Base-by-base conservation (phyloP, 306 rosid species). In the Fagus sylvatica region DNA sequence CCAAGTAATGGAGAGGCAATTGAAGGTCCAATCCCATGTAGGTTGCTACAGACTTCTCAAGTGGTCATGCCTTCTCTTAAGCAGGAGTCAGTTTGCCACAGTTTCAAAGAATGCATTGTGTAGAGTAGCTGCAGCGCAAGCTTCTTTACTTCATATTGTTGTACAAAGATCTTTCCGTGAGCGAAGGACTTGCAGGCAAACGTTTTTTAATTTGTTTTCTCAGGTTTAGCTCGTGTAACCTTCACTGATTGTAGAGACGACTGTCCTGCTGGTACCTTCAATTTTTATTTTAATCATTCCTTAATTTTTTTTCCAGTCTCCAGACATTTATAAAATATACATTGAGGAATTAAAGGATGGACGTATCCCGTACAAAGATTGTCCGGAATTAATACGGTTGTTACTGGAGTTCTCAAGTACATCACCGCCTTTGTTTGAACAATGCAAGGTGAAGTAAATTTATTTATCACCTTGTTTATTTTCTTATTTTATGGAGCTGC, bases 41-140 rank as follows among this genome's bases (percentile, higher is more conserved):
- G 97, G 98, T 5, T 78, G 99, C 83, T 83, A 82, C 65, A 88
- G 94, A 53, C 96, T 95, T 81, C 92, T 93, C 69, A 83, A 86
- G 57, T 95, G 99, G 99, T 93, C 99, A 9, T 87, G 93, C 73
- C 80, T 89, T 7, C 98, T 95, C 55, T 82, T 95, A 46, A 74
- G 80, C 73, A 84, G 88, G 81, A 93, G 98, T 71, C 85, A 85
- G 80, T 95, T 95, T 71, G 79, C 88, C 34, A 68, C 85, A 0
- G 86, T 86, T 83, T 95, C 98, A 15, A 95, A 86, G 92, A 95
- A 88, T 86, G 99, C 98, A 42, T 79, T 90, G 46, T 92, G 89
- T 80, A 87, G 93, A 84, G 89, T 95, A 46, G 96, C 94, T 79
- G 61, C 87, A 3, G 89, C 83, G 12, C 98, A 95, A 81, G 91